Conservation (phyloP, 208 protist species). For the Kentomonas sorsogonicus region DNA sequence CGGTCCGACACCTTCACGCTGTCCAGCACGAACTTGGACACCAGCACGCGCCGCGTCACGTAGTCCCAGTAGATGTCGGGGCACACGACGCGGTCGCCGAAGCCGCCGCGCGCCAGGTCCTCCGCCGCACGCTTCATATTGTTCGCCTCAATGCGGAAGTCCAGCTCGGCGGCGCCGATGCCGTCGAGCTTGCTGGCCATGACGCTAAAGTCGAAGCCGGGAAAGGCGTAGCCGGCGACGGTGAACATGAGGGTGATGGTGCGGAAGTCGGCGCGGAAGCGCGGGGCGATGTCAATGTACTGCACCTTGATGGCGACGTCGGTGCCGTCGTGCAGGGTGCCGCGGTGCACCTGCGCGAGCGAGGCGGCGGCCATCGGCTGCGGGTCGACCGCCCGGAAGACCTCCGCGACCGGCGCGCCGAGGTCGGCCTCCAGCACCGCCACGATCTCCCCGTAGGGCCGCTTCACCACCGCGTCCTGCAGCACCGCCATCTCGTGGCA, state of each 20-base stretch:
- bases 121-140: constrained; percentile 82
- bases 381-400: constrained; percentile 66
- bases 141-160: constrained; percentile 91
- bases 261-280: constrained; percentile 85
- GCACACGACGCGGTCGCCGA: constrained; percentile 66
- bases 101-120: constrained; percentile 68
- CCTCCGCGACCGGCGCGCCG: constrained; percentile 27
- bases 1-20: constrained; percentile 77
- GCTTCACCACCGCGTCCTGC: constrained; percentile 73
- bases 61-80: constrained; percentile 56
- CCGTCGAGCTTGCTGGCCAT: constrained; percentile 84
- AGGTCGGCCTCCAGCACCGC: constrained; percentile 74
- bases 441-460: constrained; percentile 71
- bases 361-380: constrained; percentile 82
- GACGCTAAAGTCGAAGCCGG: constrained; percentile 81
- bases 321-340: constrained; percentile 39
- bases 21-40: constrained; percentile 58
- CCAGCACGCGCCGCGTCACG: constrained; percentile 60
- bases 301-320: constrained; percentile 96
- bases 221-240: constrained; percentile 66
- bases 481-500: constrained; percentile 69
- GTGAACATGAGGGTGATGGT: constrained; percentile 76
- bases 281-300: constrained; percentile 82
- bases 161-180: constrained; percentile 87
- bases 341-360: constrained; percentile 87